These are phyloP conservation scores for Skeletonema costatum DNA, from an alignment of 108 stramenopile genomes.

Conservation along the genomic window DNA sequence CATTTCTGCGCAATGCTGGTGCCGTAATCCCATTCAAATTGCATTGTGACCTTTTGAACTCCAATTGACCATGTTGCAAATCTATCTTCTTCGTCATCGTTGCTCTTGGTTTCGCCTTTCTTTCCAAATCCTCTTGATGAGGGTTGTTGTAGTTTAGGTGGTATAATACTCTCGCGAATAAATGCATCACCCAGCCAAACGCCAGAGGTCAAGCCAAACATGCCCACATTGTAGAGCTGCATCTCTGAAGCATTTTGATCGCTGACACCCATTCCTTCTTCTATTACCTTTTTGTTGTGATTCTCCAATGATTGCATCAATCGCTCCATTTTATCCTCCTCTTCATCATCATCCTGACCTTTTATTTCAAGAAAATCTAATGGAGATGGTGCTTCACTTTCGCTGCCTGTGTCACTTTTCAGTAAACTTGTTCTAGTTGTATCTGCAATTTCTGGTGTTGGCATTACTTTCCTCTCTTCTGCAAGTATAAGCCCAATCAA, in stretches of 20 bases:
- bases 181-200: constrained; percentile 79
- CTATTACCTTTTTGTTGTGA: constrained; percentile 35
- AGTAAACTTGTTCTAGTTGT: background rate
- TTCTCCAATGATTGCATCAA: constrained; percentile 30
- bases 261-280: constrained; percentile 4
- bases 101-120: background rate
- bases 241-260: constrained; percentile 13
- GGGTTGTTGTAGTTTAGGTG: constrained; percentile 1
- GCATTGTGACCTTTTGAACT: constrained; percentile 76
- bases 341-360: background rate
- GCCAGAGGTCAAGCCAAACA: constrained; percentile 70
- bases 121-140: constrained; percentile 15
- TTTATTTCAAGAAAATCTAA: constrained; percentile 23
- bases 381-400: constrained; percentile 1
- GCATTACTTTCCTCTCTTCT: constrained; percentile 42
- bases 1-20: constrained; percentile 52
- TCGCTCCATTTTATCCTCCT: constrained; percentile 22
- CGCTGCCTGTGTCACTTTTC: background rate
- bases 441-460: background rate
- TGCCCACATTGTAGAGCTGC: constrained; percentile 44
- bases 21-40: constrained; percentile 76
- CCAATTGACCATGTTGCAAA: constrained; percentile 75
- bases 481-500: constrained; percentile 34
- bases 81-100: constrained; percentile 16
- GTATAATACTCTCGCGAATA: constrained; percentile 62